Conservation (phyloP, 179 eudicot genomes). For the Patellifolia procumbens region DNA sequence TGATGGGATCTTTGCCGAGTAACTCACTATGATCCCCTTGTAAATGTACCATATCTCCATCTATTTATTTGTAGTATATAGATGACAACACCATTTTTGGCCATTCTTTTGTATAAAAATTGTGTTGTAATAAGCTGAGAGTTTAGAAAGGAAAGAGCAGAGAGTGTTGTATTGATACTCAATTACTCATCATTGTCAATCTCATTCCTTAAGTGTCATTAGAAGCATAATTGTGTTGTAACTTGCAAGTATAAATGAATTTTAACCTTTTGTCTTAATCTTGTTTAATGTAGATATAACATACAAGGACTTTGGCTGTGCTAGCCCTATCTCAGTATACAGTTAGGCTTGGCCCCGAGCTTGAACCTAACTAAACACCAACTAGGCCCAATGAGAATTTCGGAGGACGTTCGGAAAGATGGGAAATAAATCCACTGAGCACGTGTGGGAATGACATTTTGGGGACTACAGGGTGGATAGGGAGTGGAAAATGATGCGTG, state of each 20-base stretch:
- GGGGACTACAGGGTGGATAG: too few relatives aligned
- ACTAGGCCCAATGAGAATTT: too few relatives aligned
- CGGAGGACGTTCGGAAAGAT: too few relatives aligned
- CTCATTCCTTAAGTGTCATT: neutral
- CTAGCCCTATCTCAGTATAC: too few relatives aligned
- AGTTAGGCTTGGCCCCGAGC: too few relatives aligned
- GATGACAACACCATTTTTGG: conserved; percentile 9
- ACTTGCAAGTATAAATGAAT: neutral
- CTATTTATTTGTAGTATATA: neutral
- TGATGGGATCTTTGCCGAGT: conserved; percentile 79
- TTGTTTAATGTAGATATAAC: too few relatives aligned
- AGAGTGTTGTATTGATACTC: neutral
- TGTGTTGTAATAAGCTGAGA: neutral
- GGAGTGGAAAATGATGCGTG: too few relatives aligned
- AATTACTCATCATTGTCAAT: neutral
- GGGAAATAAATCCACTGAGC: too few relatives aligned
- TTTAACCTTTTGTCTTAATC: too few relatives aligned
- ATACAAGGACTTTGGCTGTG: too few relatives aligned
- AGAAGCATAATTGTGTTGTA: neutral
- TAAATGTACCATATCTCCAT: neutral
- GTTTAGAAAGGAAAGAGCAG: neutral
- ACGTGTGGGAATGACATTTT: too few relatives aligned
- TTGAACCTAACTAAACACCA: too few relatives aligned
- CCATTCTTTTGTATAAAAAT: conserved; percentile 24
- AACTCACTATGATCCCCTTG: conserved; percentile 47